Conservation (phyloP, 805 yeast genomes). For the Teunomyces atbi region DNA sequence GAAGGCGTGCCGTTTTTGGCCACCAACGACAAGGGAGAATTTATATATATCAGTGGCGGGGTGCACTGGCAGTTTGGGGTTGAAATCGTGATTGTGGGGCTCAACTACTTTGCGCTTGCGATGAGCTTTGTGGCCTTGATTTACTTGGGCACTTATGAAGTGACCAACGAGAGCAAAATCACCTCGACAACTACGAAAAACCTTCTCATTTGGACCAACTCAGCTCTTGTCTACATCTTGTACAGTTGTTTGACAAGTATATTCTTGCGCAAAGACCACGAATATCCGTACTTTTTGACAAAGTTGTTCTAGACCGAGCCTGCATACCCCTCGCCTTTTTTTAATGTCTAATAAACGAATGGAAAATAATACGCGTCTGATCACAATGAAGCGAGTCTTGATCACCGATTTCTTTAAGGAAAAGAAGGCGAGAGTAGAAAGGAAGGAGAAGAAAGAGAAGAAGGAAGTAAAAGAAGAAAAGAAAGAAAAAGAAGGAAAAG, state of each 20-base stretch:
- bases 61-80: constrained; percentile 67
- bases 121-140: constrained; percentile 40
- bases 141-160: constrained; percentile 30
- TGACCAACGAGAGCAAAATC: constrained; percentile 18
- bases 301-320: constrained; percentile 24
- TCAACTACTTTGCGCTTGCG: constrained; percentile 49
- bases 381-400: constrained; percentile 4
- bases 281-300: constrained; percentile 44
- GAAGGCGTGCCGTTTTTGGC: constrained; percentile 64
- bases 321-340: neutral
- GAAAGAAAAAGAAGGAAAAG: neutral
- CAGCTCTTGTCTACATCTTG: constrained; percentile 32
- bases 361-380: constrained; percentile 2
- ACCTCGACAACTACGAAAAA: constrained; percentile 15
- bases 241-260: constrained; percentile 45
- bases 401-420: constrained; percentile 20
- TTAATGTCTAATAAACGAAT: too few species aligned
- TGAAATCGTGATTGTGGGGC: constrained; percentile 56
- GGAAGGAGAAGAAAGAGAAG: neutral
- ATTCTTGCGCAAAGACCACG: constrained; percentile 45
- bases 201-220: constrained; percentile 17
- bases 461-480: neutral
- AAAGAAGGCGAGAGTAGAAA: constrained; percentile 2
- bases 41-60: constrained; percentile 64
- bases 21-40: constrained; percentile 45